Evolutionary conservation across 345 rosid genomes (phyloP).

Genomic region (Hibiscus tridactylites): DNA sequence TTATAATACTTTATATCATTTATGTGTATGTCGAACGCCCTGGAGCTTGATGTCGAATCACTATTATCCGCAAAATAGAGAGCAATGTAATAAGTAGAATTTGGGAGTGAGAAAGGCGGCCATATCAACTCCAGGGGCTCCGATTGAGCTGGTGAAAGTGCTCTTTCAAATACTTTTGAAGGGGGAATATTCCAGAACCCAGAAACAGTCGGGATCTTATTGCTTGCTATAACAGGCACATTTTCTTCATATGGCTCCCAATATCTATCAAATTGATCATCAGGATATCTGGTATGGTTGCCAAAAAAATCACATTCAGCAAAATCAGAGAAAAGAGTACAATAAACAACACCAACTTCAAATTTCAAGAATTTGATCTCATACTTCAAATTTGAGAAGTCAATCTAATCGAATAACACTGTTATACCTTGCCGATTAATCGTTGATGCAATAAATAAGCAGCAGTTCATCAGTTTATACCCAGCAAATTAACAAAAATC

Average conservation of each 20-base stretch:
- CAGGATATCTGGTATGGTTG: conserved; percentile 64
- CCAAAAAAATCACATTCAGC: background rate
- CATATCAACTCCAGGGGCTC: conserved; percentile 54
- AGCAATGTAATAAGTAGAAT: conserved; percentile 54
- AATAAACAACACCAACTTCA: background rate
- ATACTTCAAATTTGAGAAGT: no score
- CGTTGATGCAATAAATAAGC: no score
- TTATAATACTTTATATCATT: conserved; percentile 52
- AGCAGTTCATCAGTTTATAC: no score
- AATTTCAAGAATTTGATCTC: background rate
- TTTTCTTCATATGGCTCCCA: conserved; percentile 61
- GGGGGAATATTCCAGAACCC: conserved; percentile 96
- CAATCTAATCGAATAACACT: no score
- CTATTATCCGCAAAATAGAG: conserved; percentile 67
- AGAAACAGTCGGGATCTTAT: conserved; percentile 42
- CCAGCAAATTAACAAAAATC: no score
- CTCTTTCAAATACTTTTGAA: conserved; percentile 59
- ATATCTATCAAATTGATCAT: conserved; percentile 65
- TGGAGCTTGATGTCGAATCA: conserved; percentile 26
- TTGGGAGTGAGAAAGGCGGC: conserved; percentile 46
- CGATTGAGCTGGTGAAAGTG: conserved; percentile 28
- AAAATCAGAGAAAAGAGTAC: background rate
- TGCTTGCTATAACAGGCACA: conserved; percentile 27
- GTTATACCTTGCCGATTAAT: no score
- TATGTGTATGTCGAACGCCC: conserved; percentile 46